Base-by-base conservation (phyloP, 2,329 filamentous ascomycete genomes). In the Colletotrichum neosansevieriae region DNA sequence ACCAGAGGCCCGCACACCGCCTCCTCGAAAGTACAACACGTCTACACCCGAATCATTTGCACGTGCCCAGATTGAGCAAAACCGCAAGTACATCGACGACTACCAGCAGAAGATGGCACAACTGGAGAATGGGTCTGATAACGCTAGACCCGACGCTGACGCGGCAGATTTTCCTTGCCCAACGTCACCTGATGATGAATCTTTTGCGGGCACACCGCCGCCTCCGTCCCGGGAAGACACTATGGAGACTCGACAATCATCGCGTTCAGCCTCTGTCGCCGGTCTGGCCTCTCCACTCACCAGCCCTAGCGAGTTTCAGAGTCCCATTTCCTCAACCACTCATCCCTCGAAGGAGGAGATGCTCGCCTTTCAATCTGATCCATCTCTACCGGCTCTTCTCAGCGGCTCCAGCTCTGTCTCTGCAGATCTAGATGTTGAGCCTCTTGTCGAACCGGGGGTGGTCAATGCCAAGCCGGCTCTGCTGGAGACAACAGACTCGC, bases 331-430 rank as follows among this genome's bases (percentile, higher is more conserved):
- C 19, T 77, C 80, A 2, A 66, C 77, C 59, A 79, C 79, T 49
- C 75, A 75, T 6, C 76, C 79, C 4, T 77, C 77, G 21, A 81
- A 81, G 68, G 84, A 85, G 6, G 80, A 83, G 9, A 84, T 85
- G 72, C 73, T 85, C 15, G 81, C 80, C 3, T 90, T 89, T 75
- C 87, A 86, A 63, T 91, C 88, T 3, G 88, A 91, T 59, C 88
- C 88, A 0, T 91, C 89, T 5, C 77, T 91, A 3, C 89, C 89
- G 11, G 88, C 88, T 6, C 79, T 91, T 7, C 80, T 91, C 11
- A 91, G 88, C 64, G 87, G 88, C 11, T 87, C 88, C 9, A 90
- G 88, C 73, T 91, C 89, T 2, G 84, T 90, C 10, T 91, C 88
- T 13, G 87, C 86, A 1, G 89, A 90, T 71, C 80, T 85, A 21